Percentiles rank a stretch among this genome's conserved stretches.
Conservation (phyloP, 176 grass and related monocot species). For the Aegilops sharonensis region DNA sequence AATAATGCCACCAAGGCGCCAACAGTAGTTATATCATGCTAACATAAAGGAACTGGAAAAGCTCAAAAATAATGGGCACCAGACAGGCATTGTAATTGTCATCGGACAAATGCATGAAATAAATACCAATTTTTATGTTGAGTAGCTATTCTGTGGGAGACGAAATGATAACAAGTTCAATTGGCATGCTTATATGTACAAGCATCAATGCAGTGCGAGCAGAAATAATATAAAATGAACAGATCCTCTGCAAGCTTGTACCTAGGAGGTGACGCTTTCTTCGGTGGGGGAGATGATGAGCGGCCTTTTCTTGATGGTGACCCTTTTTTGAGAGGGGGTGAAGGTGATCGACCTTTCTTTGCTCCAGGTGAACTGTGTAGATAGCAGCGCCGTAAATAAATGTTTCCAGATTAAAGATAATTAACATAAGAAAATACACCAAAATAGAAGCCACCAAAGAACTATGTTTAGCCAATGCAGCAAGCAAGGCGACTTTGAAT, state of each 20-base stretch:
- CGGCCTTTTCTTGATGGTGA: constrained; percentile 58
- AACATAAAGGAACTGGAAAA: background rate
- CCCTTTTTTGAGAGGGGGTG: constrained; percentile 63
- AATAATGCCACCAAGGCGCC: background rate
- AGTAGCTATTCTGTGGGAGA: background rate
- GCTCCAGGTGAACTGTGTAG: constrained; percentile 58
- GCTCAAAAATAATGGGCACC: background rate
- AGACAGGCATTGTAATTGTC: background rate
- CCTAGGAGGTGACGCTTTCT: constrained; percentile 85
- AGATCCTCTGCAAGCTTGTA: constrained; percentile 15
- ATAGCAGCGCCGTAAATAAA: constrained; percentile 19
- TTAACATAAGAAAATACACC: background rate
- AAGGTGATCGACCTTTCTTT: constrained; percentile 58
- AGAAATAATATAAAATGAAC: background rate
- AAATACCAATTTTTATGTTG: background rate
- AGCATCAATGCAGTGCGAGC: background rate
- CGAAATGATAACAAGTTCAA: background rate
- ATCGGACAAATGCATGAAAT: background rate
- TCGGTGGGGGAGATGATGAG: constrained; percentile 61
- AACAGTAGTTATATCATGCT: background rate
- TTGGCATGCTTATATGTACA: constrained; percentile 10
- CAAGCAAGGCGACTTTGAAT: background rate
- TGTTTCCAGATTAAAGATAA: background rate
- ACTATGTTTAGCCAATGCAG: background rate
- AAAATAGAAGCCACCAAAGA: background rate